Percentiles rank a stretch among this genome's conserved stretches.
These are phyloP conservation scores for Picea sitchensis DNA, from an alignment of 75 land plant species.

Conservation along the genomic window DNA sequence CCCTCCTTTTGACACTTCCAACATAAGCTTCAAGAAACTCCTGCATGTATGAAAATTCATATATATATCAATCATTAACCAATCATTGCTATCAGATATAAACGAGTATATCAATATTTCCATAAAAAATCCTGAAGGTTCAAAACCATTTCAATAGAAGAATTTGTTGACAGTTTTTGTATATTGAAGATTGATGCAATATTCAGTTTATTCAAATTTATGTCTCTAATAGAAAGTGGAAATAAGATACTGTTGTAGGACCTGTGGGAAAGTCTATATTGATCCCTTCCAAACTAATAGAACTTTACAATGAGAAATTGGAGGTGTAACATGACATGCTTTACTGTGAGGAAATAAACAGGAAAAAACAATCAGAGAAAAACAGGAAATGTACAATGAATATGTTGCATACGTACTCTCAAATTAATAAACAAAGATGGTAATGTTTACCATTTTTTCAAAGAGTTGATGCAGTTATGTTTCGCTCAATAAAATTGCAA, in stretches of 20 bases:
- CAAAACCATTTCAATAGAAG: background rate
- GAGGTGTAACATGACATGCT: no score
- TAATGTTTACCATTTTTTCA: no score
- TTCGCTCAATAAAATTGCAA: no score
- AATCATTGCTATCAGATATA: background rate
- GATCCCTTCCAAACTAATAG: no score
- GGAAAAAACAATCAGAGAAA: no score
- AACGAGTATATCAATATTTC: background rate
- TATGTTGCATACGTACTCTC: no score
- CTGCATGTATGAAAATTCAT: conserved; percentile 22
- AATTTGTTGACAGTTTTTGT: background rate
- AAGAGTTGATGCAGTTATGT: no score
- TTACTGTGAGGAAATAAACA: no score
- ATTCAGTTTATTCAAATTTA: background rate
- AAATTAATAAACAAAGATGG: no score
- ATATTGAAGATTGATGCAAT: background rate
- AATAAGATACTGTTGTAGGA: background rate
- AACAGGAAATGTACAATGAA: no score
- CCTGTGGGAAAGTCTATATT: no score
- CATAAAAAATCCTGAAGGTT: background rate
- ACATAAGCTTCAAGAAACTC: conserved; percentile 65
- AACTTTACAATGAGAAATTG: no score
- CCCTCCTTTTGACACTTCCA: conserved; percentile 50
- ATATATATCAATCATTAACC: background rate
- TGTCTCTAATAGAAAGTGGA: background rate